Base-by-base conservation (phyloP, 768 basidiomycete genomes). In the Tulasnella sp. region DNA sequence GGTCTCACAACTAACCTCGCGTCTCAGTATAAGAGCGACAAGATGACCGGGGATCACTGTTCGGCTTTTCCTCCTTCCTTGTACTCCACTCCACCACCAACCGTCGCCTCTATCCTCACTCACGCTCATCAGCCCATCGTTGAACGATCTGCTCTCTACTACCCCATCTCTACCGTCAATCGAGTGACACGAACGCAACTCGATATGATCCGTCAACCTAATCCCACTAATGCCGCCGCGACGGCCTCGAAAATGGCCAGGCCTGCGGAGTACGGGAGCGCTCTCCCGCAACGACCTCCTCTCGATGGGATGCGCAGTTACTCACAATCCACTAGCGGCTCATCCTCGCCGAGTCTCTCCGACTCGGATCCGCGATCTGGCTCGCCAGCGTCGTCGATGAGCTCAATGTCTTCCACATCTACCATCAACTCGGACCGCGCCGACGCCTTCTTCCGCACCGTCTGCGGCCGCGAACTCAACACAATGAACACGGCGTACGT, bases 381-480 rank as follows among this genome's bases (percentile, higher is more conserved):
- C 61, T 44, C 59, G 4, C 51, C 25, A 38, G 38, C 45, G 53
- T 48, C 48, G 21, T 38, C 34, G 34, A 38, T 38, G 34, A 38
- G 27, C 56, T 55, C 60, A 8, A 22, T 49, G 50, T 59, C 54
- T 15, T 55, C 49, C 38, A 59, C 51, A 30, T 61, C 60, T 34
- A 65, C 53, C 30, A 52, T 65, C 4, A 62, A 60, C 5, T 53
- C 63, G 12, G 64, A 64, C 31, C 60, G 46, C 19, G 52, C 49
- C 27, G 53, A 64, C 12, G 68, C 74, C 25, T 84, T 74, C 70
- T 85, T 84, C 65, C 77, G 76, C 54, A 66, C 70, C 12, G 62
- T 78, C 31, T 73, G 81, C 68, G 79, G 75, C 30, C 75, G 83
- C 49, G 72, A 70, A 46, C 74, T 84, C 69, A 82, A 78, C 65